These are phyloP conservation scores for Vigna angularis DNA, from an alignment of 306 rosid species.

Conservation along the genomic window DNA sequence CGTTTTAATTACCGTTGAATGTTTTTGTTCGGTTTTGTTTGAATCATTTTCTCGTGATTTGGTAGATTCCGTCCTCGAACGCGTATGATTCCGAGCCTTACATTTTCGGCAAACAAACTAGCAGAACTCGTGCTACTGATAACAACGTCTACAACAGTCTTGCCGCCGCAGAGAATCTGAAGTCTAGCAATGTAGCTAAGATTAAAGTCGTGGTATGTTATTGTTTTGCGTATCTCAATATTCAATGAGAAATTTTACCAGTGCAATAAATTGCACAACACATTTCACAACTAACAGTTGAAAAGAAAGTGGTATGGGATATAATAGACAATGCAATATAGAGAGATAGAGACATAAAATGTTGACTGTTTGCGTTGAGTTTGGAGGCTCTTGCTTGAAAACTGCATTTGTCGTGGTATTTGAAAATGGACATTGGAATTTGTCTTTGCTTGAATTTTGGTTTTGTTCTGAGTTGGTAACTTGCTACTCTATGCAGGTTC, in stretches of 20 bases:
- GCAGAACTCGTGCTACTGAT: constrained; percentile 63
- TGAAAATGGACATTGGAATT: constrained; percentile 3
- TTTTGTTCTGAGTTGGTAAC: constrained; percentile 22
- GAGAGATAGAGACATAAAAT: not conserved
- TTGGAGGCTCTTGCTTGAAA: not conserved
- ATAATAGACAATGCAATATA: not conserved
- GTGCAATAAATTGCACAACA: not conserved
- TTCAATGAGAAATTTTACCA: not conserved
- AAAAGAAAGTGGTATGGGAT: not conserved
- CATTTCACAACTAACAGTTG: not conserved
- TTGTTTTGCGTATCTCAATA: constrained; percentile 22
- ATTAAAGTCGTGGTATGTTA: constrained; percentile 92
- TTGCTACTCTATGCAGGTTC: constrained; percentile 67
- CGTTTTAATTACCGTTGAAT: not conserved
- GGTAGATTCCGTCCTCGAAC: constrained; percentile 61
- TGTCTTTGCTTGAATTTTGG: not conserved
- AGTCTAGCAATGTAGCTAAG: constrained; percentile 80
- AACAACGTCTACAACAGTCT: constrained; percentile 66
- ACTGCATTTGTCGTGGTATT: not conserved
- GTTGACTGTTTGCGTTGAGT: constrained; percentile 1
- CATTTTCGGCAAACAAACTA: constrained; percentile 55
- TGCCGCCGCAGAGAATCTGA: constrained; percentile 77
- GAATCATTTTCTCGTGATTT: constrained; percentile 26
- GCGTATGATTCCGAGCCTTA: constrained; percentile 65
- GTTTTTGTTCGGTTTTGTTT: constrained; percentile 4